phyloP scores from a whole-genome alignment of 306 rosid species.

The Hippophae tibetana region DNA sequence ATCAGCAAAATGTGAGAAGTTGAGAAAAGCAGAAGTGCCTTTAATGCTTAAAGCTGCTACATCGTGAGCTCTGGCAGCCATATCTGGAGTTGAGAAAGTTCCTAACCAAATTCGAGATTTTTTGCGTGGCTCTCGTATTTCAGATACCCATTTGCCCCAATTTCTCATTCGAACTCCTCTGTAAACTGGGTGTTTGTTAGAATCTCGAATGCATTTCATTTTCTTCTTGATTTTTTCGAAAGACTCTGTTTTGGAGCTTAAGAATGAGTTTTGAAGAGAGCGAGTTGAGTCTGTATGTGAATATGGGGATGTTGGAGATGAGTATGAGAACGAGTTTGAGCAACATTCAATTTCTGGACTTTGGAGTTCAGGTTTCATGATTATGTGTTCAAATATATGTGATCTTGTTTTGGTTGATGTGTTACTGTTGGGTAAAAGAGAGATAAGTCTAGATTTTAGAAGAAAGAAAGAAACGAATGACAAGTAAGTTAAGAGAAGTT shows the following conservation, averaged over 20 bases:
- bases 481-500: no score
- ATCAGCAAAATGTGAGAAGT: constrained; percentile 58
- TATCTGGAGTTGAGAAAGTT: constrained; percentile 71
- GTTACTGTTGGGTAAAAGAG: no score
- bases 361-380: constrained; percentile 27
- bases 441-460: no score
- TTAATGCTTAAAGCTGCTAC: constrained; percentile 90
- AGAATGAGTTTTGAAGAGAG: background rate
- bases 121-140: constrained; percentile 87
- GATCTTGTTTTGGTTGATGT: no score
- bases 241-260: background rate
- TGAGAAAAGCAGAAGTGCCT: constrained; percentile 70
- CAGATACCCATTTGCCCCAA: constrained; percentile 99
- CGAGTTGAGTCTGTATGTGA: constrained; percentile 5
- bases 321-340: constrained; percentile 26
- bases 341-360: constrained; percentile 31
- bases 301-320: constrained; percentile 22
- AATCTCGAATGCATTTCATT: constrained; percentile 39
- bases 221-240: constrained; percentile 7
- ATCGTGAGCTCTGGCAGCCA: constrained; percentile 97
- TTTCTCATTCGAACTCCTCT: constrained; percentile 83
- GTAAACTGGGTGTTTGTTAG: constrained; percentile 50
- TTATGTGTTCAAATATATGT: no score
- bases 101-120: constrained; percentile 98
- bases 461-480: no score